Base-by-base conservation (phyloP, 2,329 filamentous ascomycete species). In the Ophiostoma novo-ulmi region DNA sequence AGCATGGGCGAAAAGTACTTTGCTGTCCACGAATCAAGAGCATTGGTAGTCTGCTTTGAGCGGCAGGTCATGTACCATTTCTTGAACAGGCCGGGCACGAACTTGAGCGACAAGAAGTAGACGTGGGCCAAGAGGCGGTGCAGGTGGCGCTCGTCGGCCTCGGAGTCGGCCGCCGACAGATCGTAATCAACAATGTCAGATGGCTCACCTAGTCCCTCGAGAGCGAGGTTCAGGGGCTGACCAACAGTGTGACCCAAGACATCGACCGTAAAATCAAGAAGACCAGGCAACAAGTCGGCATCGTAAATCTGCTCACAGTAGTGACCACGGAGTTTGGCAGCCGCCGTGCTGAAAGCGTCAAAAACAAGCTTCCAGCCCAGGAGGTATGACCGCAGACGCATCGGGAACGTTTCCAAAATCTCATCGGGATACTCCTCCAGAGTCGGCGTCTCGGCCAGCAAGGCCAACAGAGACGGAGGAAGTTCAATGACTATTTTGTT, bases 281-380 rank as follows among this genome's bases (percentile, higher is more conserved):
- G 80, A 0, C 89, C 87, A 0, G 82, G 80, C 0, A 97, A 80
- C 70, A 89, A 89, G 13, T 89, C 85, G 17, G 89, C 89, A 36
- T 90, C 85, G 77, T 93, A 95, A 70, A 99, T 85, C 71, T 91
- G 88, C 35, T 92, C 87, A 0, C 88, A 86, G 76, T 97, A 98
- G 76, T 94, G 89, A 71, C 87, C 88, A 75, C 93, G 91, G 20
- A 98, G 88, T 75, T 93, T 92, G 78, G 91, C 90, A 0, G 94
- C 92, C 14, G 93, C 88, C 26, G 88, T 87, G 22, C 84, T 82
- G 77, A 94, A 96, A 64, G 94, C 90, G 75, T 97, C 93, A 77
- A 97, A 98, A 0, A 97, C 85, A 1, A 98, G 83, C 73, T 92
- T 87, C 95, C 95, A 99, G 13, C 92, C 91, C 38, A 97, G 83